Percentiles rank a stretch among this genome's conserved stretches.
Conservation (phyloP, 1,284 basidiomycete genomes). For the Cryptococcus hybrid region DNA sequence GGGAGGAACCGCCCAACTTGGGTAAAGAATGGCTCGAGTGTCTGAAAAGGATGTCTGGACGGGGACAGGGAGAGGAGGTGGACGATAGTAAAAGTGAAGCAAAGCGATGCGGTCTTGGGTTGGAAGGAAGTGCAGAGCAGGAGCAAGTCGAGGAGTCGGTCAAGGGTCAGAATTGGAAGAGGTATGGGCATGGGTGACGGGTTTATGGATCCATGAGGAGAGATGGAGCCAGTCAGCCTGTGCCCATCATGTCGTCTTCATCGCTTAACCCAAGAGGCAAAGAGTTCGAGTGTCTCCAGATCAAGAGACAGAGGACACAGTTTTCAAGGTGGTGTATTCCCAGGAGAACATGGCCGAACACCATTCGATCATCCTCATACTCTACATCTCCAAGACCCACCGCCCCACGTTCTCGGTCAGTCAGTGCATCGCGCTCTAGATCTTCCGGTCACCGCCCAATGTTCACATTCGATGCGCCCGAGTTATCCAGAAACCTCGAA, state of each 20-base stretch:
- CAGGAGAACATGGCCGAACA: not conserved
- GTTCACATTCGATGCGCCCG: constrained; percentile 15
- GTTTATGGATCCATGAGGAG: constrained; percentile 2
- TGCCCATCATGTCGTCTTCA: constrained; percentile 8
- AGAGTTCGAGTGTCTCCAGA: not conserved
- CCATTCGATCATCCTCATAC: not conserved
- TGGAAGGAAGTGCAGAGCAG: constrained; percentile 57
- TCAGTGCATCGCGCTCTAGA: constrained; percentile 14
- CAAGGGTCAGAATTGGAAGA: constrained; percentile 8
- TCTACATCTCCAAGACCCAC: not conserved
- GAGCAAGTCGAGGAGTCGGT: constrained; percentile 28
- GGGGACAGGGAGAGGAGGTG: constrained; percentile 61
- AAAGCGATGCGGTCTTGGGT: constrained; percentile 74
- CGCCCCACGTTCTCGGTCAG: constrained; percentile 11
- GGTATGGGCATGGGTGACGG: constrained; percentile 1
- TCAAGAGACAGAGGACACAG: constrained; percentile 8
- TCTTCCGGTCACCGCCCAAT: constrained; percentile 10
- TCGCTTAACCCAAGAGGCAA: not conserved
- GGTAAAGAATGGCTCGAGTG: constrained; percentile 69
- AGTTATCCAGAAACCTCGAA: constrained; percentile 11
- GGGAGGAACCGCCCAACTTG: constrained; percentile 54
- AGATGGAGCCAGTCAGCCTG: constrained; percentile 6
- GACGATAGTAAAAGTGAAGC: constrained; percentile 70
- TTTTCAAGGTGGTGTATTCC: too few relatives aligned
- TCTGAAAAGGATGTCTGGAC: constrained; percentile 68